Evolutionary conservation across 371 early-diverging fungal genomes (phyloP).

Genomic region (Mucor sp.): DNA sequence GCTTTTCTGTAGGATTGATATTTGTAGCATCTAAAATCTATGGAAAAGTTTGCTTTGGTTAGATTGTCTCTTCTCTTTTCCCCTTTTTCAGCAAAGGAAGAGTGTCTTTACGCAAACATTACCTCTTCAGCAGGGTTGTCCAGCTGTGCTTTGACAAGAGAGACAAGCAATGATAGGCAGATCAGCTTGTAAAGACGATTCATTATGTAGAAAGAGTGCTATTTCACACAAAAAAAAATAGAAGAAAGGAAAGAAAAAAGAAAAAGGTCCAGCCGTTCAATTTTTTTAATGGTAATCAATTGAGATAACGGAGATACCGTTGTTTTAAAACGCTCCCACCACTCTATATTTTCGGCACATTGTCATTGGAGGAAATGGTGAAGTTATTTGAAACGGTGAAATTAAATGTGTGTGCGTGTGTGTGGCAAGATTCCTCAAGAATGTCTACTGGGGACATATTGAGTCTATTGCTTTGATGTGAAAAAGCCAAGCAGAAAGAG

Average conservation of each 20-base stretch:
- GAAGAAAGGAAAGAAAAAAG: neutral
- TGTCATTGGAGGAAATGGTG: too few species aligned
- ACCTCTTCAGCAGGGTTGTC: slow-evolving; percentile 35
- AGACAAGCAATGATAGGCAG: neutral
- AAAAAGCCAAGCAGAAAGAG: too few species aligned
- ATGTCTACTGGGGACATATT: too few species aligned
- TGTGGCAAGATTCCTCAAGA: too few species aligned
- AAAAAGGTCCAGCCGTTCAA: neutral
- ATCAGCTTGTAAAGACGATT: slow-evolving; percentile 10
- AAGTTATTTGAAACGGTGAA: too few species aligned
- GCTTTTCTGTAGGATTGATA: neutral
- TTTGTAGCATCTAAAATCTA: slow-evolving; percentile 5
- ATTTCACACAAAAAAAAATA: neutral
- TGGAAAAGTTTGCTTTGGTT: neutral
- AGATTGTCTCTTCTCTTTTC: slow-evolving; percentile 4
- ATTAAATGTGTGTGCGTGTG: too few species aligned
- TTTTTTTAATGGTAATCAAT: neutral
- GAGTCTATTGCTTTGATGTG: too few species aligned
- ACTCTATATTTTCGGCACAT: neutral
- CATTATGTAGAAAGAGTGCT: neutral
- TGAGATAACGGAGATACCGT: neutral
- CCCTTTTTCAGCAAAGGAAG: too few species aligned
- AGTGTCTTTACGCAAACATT: too few species aligned
- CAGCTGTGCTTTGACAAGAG: slow-evolving; percentile 15
- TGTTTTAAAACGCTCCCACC: too few species aligned